phyloP scores from a whole-genome alignment of 345 rosid genomes.

The Boechera stricta region DNA sequence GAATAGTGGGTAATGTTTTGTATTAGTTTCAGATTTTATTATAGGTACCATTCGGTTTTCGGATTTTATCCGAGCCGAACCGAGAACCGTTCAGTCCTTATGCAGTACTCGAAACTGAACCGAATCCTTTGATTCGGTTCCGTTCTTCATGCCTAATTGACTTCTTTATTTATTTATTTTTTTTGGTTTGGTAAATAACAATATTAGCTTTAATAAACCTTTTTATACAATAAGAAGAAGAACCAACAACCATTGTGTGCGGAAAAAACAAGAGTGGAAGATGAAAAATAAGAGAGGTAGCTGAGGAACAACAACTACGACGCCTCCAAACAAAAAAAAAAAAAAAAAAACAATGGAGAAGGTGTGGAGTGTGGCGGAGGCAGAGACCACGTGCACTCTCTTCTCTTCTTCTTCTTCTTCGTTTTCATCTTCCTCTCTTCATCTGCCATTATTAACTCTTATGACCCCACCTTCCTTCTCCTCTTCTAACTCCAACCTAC shows the following conservation, averaged over 20 bases:
- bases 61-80: too few relatives aligned
- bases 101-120: too few relatives aligned
- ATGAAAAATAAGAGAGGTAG: constrained; percentile 39
- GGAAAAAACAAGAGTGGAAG: constrained; percentile 46
- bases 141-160: too few relatives aligned
- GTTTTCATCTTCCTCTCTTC: constrained; percentile 14
- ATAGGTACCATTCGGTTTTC: too few relatives aligned
- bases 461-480: constrained; percentile 46
- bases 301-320: constrained; percentile 46
- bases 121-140: too few relatives aligned
- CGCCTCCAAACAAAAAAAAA: constrained; percentile 16
- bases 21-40: too few relatives aligned
- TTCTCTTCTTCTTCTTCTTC: constrained; percentile 29
- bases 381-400: constrained; percentile 66
- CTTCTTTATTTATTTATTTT: too few relatives aligned
- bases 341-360: constrained; percentile 26
- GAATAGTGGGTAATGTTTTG: too few relatives aligned
- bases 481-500: constrained; percentile 69
- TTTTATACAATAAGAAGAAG: not conserved
- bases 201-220: too few relatives aligned
- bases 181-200: too few relatives aligned
- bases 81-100: too few relatives aligned
- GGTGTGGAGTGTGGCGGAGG: constrained; percentile 51
- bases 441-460: constrained; percentile 47
- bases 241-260: not conserved